phyloP scores from a whole-genome alignment of 352 stramenopile genomes.

The Pythium plurisporium region DNA sequence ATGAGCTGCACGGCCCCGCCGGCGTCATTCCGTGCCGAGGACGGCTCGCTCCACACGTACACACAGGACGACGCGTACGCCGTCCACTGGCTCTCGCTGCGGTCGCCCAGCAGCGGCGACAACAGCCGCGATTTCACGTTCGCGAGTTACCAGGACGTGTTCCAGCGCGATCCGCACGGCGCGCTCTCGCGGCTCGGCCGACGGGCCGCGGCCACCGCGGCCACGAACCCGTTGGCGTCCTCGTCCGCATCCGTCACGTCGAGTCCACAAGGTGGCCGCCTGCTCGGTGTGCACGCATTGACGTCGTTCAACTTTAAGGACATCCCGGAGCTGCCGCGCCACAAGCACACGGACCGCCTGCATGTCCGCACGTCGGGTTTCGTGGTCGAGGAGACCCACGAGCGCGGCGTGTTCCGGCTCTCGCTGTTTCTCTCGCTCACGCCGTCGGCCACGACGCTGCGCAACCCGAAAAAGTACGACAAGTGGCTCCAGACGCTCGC shows the following conservation, averaged over 20 bases:
- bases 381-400: conserved; percentile 48
- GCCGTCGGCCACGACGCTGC: conserved; percentile 38
- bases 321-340: conserved; percentile 45
- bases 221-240: neutral
- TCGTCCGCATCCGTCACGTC: neutral
- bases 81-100: conserved; percentile 64
- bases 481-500: conserved; percentile 55
- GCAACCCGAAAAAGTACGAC: conserved; percentile 42
- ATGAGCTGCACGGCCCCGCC: conserved; percentile 56
- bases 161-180: conserved; percentile 32
- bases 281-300: conserved; percentile 54
- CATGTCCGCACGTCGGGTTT: conserved; percentile 66
- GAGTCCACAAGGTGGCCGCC: neutral
- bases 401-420: conserved; percentile 36
- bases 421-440: conserved; percentile 59
- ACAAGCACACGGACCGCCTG: conserved; percentile 37
- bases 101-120: conserved; percentile 33
- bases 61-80: conserved; percentile 60
- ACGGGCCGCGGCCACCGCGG: neutral
- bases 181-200: conserved; percentile 14
- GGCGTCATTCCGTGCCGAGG: conserved; percentile 19
- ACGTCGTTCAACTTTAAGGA: conserved; percentile 66
- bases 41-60: conserved; percentile 6
- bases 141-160: conserved; percentile 68
- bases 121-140: conserved; percentile 59